Evolutionary conservation across 139 green algal species (phyloP), one percentile per base, ranked within the genome.

Genomic region (Chlamydomonas eustigma): DNA sequence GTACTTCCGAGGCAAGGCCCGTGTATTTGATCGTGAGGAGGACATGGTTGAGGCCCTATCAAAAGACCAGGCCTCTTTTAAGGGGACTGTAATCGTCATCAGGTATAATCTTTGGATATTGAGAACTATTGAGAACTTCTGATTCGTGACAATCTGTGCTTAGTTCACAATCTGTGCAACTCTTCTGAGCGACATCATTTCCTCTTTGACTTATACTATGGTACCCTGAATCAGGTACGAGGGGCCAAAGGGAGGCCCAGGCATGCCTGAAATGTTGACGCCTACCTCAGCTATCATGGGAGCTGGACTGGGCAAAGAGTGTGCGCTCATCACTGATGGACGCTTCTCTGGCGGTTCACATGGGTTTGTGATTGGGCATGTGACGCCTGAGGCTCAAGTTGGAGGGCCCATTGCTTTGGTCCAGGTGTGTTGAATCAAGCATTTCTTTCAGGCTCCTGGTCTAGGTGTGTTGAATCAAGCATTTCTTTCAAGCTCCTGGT

Each of bases 191-290:
- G n/a, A n/a, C n/a, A n/a, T n/a, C n/a, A n/a, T n/a, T n/a, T n/a
- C n/a, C n/a, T n/a, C n/a, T n/a, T n/a, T n/a, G n/a, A n/a, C n/a
- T n/a, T n/a, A n/a, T n/a, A n/a, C n/a, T n/a, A n/a, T n/a, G n/a
- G n/a, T n/a, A n/a, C n/a, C n/a, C n/a, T n/a, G n/a, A n/a, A n/a
- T n/a, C 81, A 87, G 83, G 71, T 97, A 97, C 65, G 94, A 98
- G 86, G 94, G 94, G 5, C 94, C 94, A 50, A 97, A 98, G 88
- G 95, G 95, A 70, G 95, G 95, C 4, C 95, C 95, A 18, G 95
- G 95, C 76, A 98, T 99, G 94, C 95, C 95, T 0, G 95, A 99
- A 87, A 98, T 99, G 95, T 80, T 99, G 28, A 98, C 91, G 1
- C 95, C 95, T 76, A 98, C 95, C 50, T 91, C 78, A 5, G 94